These are phyloP conservation scores for Myriosclerotinia duriaeana DNA, from an alignment of 2,329 filamentous ascomycete species.

Conservation along the genomic window DNA sequence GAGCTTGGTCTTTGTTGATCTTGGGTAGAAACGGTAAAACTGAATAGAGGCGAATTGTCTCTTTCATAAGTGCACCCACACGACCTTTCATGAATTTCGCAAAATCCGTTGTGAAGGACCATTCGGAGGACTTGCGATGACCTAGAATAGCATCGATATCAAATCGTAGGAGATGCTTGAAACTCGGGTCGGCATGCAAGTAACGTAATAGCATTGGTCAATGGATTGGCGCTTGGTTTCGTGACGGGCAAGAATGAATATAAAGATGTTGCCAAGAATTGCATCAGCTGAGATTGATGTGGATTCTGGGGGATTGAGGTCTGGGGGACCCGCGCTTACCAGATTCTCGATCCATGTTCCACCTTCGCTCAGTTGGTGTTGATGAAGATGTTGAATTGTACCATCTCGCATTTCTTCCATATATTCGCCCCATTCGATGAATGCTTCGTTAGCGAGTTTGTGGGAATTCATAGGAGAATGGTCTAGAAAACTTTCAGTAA, in stretches of 20 bases:
- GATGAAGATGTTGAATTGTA: background rate
- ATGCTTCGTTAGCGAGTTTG: constrained; percentile 3
- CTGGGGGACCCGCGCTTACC: background rate
- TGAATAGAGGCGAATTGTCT: background rate
- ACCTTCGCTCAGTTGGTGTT: background rate
- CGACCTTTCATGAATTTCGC: background rate
- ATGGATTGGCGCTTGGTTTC: constrained; percentile 8
- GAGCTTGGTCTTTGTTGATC: background rate
- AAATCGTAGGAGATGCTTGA: background rate
- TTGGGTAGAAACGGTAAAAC: constrained; percentile 10
- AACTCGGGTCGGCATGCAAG: background rate
- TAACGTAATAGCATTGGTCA: background rate
- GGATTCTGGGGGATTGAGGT: background rate
- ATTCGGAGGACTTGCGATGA: background rate
- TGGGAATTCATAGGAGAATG: constrained; percentile 9
- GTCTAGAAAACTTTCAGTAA: background rate
- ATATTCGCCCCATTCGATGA: constrained; percentile 7
- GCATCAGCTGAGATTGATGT: background rate
- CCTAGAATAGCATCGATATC: background rate
- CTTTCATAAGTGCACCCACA: constrained; percentile 8
- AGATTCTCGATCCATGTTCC: background rate
- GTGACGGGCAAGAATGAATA: constrained; percentile 6
- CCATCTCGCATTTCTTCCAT: constrained; percentile 13
- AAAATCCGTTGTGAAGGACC: background rate
- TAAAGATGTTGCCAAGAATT: constrained; percentile 4